Evolutionary conservation across 1,139 yeast genomes (phyloP), one percentile per base, ranked within the genome.

Genomic region (Geotrichum bryndzae): DNA sequence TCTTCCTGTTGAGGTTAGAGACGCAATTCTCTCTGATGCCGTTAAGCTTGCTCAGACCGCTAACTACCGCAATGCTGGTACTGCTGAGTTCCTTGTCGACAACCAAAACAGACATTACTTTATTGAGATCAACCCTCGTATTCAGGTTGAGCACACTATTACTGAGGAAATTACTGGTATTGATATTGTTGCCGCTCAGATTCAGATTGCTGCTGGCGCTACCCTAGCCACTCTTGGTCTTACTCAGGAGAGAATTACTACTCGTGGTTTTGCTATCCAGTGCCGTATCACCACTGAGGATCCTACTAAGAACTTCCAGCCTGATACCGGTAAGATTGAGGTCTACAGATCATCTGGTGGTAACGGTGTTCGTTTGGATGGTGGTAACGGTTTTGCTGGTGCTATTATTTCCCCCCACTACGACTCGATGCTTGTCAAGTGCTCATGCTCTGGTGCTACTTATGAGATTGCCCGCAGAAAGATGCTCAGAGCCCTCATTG

Each of bases 301-400:
- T 74, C 99, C 99, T 23, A 76, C 96, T 57, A 92, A 91, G 79
- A 90, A 87, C 74, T 94, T 94, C 85, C 97, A 90, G 77, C 99
- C 99, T 22, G 99, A 94, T 74, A 95, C 98, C 2, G 99, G 99
- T 74, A 91, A 94, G 77, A 88, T 94, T 69, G 99, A 94, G 77
- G 99, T 94, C 57, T 94, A 94, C 80, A 85, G 99, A 76, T 91
- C 98, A 50, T 90, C 99, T 51, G 99, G 99, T 79, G 99, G 99
- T 81, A 94, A 94, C 73, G 99, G 99, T 74, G 97, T 94, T 58
- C 87, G 99, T 79, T 82, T 94, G 69, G 99, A 94, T 74, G 99
- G 99, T 80, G 99, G 99, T 78, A 94, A 94, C 74, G 98, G 98
- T 7, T 94, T 91, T 77, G 96, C 97, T n/a, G 99, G 99, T 68